These are phyloP conservation scores for Botrytis tulipae DNA, from an alignment of 2,329 filamentous ascomycete species.

Conservation along the genomic window DNA sequence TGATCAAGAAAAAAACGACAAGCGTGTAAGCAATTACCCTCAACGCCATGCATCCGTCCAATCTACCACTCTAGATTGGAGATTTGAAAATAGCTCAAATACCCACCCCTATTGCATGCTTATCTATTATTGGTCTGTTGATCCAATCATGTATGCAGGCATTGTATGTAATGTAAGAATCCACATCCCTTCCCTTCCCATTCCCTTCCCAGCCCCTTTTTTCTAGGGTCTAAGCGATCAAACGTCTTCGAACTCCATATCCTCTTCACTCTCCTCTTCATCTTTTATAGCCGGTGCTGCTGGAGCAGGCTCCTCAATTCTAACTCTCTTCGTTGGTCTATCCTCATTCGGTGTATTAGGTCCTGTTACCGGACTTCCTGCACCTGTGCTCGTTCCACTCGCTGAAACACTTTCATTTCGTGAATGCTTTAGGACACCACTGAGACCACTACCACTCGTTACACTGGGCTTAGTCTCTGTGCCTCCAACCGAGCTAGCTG, in stretches of 20 bases:
- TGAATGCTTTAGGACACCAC: conserved; percentile 33
- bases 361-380: conserved; percentile 39
- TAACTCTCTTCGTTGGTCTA: conserved; percentile 58
- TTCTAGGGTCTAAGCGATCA: conserved; percentile 21
- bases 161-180: conserved; percentile 7
- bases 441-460: conserved; percentile 27
- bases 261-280: conserved; percentile 52
- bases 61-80: not conserved
- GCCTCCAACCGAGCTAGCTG: conserved; percentile 32
- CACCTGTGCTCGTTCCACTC: conserved; percentile 38
- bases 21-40: not conserved
- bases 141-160: conserved; percentile 4
- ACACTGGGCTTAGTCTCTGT: conserved; percentile 26
- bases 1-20: not conserved
- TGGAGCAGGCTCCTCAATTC: conserved; percentile 49
- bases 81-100: not conserved
- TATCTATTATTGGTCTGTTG: not conserved
- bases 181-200: not conserved
- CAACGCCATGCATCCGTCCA: conserved; percentile 16
- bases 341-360: conserved; percentile 43
- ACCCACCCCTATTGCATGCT: not conserved
- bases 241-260: conserved; percentile 60
- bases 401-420: conserved; percentile 34
- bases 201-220: not conserved
- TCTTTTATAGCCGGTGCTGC: conserved; percentile 39